These are phyloP conservation scores for Alternaria conjuncta DNA, from an alignment of 2,329 filamentous ascomycete genomes.

Conservation along the genomic window DNA sequence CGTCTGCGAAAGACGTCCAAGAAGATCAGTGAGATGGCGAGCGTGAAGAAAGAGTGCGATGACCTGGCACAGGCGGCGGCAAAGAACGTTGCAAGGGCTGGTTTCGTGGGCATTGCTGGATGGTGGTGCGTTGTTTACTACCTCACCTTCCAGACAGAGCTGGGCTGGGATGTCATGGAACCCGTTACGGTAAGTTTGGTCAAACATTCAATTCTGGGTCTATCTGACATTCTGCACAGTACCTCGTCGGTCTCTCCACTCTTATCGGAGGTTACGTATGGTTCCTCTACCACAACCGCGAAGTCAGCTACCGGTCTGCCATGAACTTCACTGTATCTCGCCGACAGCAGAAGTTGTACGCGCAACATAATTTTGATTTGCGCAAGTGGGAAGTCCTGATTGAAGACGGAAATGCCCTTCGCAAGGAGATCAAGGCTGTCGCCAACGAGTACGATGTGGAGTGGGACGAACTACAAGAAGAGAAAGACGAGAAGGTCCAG, in stretches of 20 bases:
- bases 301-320: constrained; percentile 84
- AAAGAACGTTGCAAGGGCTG: constrained; percentile 78
- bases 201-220: neutral
- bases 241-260: constrained; percentile 83
- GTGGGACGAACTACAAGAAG: constrained; percentile 80
- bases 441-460: constrained; percentile 89
- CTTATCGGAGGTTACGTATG: constrained; percentile 91
- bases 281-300: constrained; percentile 91
- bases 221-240: constrained; percentile 47
- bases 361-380: constrained; percentile 75
- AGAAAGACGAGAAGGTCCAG: constrained; percentile 67
- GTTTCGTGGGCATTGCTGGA: constrained; percentile 72
- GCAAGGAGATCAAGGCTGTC: constrained; percentile 79
- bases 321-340: constrained; percentile 85
- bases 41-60: constrained; percentile 84
- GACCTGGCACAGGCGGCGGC: constrained; percentile 75
- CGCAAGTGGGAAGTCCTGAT: constrained; percentile 78
- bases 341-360: constrained; percentile 78
- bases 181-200: constrained; percentile 69
- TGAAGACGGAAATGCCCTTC: constrained; percentile 77
- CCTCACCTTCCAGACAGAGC: constrained; percentile 71
- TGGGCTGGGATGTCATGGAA: constrained; percentile 91
- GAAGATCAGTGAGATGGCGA: constrained; percentile 71
- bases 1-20: constrained; percentile 74
- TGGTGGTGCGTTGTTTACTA: constrained; percentile 87